phyloP scores from a whole-genome alignment of 2,329 filamentous ascomycete species.

The Pseudopithomyces maydicus region DNA sequence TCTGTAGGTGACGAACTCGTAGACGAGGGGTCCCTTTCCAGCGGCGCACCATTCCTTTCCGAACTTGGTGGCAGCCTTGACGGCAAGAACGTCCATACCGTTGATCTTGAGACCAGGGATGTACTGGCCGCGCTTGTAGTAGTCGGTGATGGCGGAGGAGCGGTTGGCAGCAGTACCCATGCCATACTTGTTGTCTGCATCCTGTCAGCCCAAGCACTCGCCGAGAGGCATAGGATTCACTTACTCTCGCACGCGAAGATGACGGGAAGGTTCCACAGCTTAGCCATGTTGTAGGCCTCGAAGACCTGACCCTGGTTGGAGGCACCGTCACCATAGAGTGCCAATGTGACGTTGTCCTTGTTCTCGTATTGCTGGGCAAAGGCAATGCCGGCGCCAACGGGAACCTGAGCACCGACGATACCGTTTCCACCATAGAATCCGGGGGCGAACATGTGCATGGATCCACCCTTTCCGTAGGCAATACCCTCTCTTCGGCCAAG shows the following conservation, averaged over 20 bases:
- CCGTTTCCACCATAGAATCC: constrained; percentile 99
- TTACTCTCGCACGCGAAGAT: constrained; percentile 98
- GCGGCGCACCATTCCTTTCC: constrained; percentile 83
- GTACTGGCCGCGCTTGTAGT: constrained; percentile 99
- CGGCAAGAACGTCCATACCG: constrained; percentile 97
- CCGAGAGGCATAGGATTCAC: constrained; percentile 45
- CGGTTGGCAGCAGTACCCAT: constrained; percentile 98
- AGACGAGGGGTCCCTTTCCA: constrained; percentile 90
- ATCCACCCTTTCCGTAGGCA: constrained; percentile 97
- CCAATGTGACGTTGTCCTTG: constrained; percentile 83
- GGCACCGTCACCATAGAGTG: constrained; percentile 96
- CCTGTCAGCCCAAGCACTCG: constrained; percentile 20
- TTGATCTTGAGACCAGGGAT: constrained; percentile 99
- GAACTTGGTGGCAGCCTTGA: constrained; percentile 94
- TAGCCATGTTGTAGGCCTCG: constrained; percentile 99
- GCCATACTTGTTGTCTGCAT: constrained; percentile 98
- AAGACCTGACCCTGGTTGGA: constrained; percentile 99
- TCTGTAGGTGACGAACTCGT: constrained; percentile 99
- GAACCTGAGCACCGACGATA: constrained; percentile 98
- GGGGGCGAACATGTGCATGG: constrained; percentile 99
- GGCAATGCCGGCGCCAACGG: constrained; percentile 92
- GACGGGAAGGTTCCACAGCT: constrained; percentile 95
- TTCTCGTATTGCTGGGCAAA: constrained; percentile 95
- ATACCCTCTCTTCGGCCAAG: constrained; percentile 95
- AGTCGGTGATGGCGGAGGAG: constrained; percentile 94